Conservation (phyloP, 805 yeast species). For the Debaryomyces hansenii region DNA sequence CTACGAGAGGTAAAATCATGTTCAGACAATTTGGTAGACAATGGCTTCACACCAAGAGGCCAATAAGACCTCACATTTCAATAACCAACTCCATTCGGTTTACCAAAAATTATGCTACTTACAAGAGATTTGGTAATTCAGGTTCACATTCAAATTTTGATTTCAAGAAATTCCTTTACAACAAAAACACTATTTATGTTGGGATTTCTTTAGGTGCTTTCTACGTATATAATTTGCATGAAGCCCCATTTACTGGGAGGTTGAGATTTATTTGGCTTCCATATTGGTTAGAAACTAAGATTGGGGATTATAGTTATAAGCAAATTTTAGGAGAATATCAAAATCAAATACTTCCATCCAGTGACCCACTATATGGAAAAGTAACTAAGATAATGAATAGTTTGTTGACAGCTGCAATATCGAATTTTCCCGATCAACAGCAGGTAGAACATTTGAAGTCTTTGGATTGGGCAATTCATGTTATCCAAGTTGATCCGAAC, state of each 20-base stretch:
- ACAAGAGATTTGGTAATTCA: constrained; percentile 33
- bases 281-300: constrained; percentile 55
- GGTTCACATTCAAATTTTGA: constrained; percentile 10
- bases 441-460: constrained; percentile 37
- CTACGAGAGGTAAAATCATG: neutral
- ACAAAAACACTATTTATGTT: constrained; percentile 34
- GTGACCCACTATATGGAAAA: constrained; percentile 57
- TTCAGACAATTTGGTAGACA: neutral
- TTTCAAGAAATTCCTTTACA: constrained; percentile 17
- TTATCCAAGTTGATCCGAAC: constrained; percentile 60
- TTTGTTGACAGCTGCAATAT: constrained; percentile 58
- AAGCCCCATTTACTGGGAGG: constrained; percentile 81
- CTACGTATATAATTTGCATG: constrained; percentile 52
- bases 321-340: constrained; percentile 59
- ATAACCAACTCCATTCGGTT: neutral
- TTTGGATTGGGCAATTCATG: constrained; percentile 76
- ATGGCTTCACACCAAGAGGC: neutral
- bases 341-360: constrained; percentile 54
- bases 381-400: constrained; percentile 65
- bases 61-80: neutral
- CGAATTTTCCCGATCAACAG: constrained; percentile 27
- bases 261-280: constrained; percentile 71
- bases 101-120: constrained; percentile 31
- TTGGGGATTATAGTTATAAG: constrained; percentile 65
- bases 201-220: constrained; percentile 22